These are phyloP conservation scores for Mycena floridula DNA, from an alignment of 768 basidiomycete species.

Conservation along the genomic window DNA sequence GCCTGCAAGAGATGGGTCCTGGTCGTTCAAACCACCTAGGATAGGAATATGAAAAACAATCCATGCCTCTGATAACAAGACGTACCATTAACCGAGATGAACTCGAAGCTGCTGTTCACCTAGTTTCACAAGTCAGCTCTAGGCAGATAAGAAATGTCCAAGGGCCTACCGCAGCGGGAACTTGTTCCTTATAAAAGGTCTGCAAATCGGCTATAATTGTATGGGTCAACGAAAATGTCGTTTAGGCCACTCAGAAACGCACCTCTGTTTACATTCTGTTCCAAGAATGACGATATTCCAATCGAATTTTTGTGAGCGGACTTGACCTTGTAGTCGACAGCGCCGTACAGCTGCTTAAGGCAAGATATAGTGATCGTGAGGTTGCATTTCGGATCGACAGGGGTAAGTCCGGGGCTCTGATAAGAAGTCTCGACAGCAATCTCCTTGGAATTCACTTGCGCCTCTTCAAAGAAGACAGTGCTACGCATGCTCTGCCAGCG, in stretches of 20 bases:
- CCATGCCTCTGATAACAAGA: not conserved
- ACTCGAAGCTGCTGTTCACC: constrained; percentile 44
- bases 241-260: no score
- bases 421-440: not conserved
- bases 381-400: constrained; percentile 44
- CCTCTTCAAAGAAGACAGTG: constrained; percentile 26
- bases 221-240: no score
- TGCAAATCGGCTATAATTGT: constrained; percentile 52
- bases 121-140: no score
- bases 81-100: constrained; percentile 40
- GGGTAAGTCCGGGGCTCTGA: not conserved
- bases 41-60: not conserved
- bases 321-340: constrained; percentile 37
- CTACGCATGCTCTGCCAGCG: constrained; percentile 37
- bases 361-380: constrained; percentile 44
- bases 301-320: constrained; percentile 40
- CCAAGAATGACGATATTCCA: constrained; percentile 49
- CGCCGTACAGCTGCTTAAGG: constrained; percentile 50
- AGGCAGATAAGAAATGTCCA: no score
- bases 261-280: constrained; percentile 55
- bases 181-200: constrained; percentile 41
- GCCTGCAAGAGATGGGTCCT: constrained; percentile 45
- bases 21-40: constrained; percentile 56
- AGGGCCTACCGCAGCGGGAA: constrained; percentile 43
- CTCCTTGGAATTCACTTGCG: not conserved